phyloP scores from a whole-genome alignment of 495 filamentous ascomycete species.

The Filosporella fistucella region DNA sequence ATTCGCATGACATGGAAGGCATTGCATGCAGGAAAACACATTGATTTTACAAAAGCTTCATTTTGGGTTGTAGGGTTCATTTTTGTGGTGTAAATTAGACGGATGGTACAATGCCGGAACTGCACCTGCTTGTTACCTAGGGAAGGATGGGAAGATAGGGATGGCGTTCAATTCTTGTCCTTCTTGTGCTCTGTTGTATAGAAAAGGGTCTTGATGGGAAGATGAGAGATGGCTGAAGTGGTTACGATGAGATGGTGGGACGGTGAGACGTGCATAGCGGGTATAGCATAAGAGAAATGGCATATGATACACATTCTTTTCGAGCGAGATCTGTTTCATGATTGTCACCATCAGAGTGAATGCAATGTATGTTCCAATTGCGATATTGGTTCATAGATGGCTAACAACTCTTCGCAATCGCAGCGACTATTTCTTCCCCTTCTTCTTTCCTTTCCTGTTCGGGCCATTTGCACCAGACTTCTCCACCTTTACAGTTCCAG shows the following conservation, averaged over 20 bases:
- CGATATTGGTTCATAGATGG: not conserved
- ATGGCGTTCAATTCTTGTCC: not conserved
- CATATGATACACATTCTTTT: too few relatives aligned
- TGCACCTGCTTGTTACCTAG: too few relatives aligned
- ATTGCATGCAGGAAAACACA: not conserved
- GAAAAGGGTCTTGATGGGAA: too few relatives aligned
- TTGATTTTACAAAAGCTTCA: not conserved
- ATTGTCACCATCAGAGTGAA: too few relatives aligned
- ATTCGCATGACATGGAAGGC: not conserved
- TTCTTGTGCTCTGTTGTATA: too few relatives aligned
- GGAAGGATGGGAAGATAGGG: too few relatives aligned
- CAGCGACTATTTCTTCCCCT: slow-evolving; percentile 63
- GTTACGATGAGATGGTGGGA: too few relatives aligned
- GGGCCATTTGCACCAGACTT: slow-evolving; percentile 40
- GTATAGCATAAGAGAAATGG: too few relatives aligned
- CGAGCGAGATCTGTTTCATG: too few relatives aligned
- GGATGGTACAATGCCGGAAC: too few relatives aligned
- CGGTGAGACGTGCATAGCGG: too few relatives aligned
- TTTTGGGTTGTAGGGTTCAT: not conserved
- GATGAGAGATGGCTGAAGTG: too few relatives aligned
- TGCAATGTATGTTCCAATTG: not conserved
- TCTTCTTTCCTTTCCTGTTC: slow-evolving; percentile 71
- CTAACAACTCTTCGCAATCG: not conserved
- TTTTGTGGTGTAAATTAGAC: not conserved
- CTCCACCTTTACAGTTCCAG: slow-evolving; percentile 53